Evolutionary conservation across 306 rosid genomes (phyloP).

Genomic region (Senna tora): DNA sequence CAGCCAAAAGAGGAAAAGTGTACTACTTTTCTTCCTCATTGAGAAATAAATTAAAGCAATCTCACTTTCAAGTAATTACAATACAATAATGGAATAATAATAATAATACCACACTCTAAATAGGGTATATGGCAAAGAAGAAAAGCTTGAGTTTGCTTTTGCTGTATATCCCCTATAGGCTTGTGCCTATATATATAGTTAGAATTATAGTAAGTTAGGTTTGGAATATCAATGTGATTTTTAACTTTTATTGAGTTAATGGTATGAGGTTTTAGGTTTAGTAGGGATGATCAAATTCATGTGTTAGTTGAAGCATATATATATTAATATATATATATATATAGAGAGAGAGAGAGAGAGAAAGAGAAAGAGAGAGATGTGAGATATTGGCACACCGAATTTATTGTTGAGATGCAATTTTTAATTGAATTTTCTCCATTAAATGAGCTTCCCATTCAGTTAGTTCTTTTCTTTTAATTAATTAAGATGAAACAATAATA

Average conservation of each 20-base stretch:
- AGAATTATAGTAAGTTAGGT: neutral
- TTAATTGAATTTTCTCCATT: neutral
- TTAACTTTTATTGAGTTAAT: constrained; percentile 8
- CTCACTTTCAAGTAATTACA: no score
- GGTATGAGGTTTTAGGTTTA: neutral
- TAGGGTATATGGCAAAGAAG: neutral
- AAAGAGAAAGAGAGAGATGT: constrained; percentile 19
- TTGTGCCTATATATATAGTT: constrained; percentile 38
- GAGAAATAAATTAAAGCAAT: neutral
- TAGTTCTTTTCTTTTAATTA: no score
- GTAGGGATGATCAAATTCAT: neutral
- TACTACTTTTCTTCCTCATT: constrained; percentile 34
- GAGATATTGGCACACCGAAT: constrained; percentile 40
- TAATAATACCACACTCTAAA: neutral
- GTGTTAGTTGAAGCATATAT: constrained; percentile 33
- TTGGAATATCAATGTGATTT: neutral
- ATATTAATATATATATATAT: no score
- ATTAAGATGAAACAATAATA: no score
- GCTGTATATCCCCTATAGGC: neutral
- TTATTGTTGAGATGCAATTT: constrained; percentile 32
- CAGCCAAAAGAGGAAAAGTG: constrained; percentile 30
- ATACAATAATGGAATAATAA: neutral
- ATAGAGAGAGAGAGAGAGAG: no score
- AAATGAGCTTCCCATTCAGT: neutral
- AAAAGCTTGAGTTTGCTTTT: constrained; percentile 28